Percentiles rank a stretch among this genome's conserved stretches.
Conservation (phyloP, 352 stramenopile genomes). For the Globisporangium iwayamae region DNA sequence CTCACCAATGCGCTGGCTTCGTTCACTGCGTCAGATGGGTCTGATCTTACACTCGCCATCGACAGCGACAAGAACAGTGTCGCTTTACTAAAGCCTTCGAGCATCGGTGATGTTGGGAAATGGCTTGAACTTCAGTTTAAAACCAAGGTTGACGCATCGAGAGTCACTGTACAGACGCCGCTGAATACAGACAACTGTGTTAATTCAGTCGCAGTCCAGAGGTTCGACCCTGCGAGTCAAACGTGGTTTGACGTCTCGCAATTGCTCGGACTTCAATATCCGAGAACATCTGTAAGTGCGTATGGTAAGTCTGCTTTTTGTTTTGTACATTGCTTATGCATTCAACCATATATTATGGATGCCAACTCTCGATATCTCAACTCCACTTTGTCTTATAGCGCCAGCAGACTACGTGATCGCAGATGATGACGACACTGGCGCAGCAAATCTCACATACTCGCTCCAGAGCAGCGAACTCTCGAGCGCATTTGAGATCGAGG, state of each 20-base stretch:
- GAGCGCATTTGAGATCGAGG: conserved; percentile 10
- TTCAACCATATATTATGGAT: not conserved
- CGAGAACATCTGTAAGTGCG: conserved; percentile 18
- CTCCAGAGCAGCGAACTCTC: conserved; percentile 4
- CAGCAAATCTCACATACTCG: conserved; percentile 8
- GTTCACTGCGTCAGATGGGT: conserved; percentile 19
- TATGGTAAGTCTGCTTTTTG: conserved; percentile 24
- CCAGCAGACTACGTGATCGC: conserved; percentile 12
- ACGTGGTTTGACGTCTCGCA: conserved; percentile 23
- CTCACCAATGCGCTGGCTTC: conserved; percentile 10
- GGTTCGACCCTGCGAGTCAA: conserved; percentile 15
- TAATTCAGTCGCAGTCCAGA: conserved; percentile 23
- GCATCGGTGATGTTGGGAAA: conserved; percentile 9
- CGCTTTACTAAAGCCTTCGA: conserved; percentile 13
- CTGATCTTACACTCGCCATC: conserved; percentile 15
- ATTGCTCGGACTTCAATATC: conserved; percentile 15
- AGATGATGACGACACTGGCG: conserved; percentile 11
- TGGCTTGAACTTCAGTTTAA: conserved; percentile 30
- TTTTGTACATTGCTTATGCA: not conserved
- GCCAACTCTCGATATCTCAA: not conserved
- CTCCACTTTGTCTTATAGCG: not conserved
- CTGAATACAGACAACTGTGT: conserved; percentile 19
- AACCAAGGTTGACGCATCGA: conserved; percentile 22
- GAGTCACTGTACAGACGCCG: conserved; percentile 24
- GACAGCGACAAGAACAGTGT: conserved; percentile 27